phyloP scores from a whole-genome alignment of 129 eudicot species.

The Ambrosia trifida region DNA sequence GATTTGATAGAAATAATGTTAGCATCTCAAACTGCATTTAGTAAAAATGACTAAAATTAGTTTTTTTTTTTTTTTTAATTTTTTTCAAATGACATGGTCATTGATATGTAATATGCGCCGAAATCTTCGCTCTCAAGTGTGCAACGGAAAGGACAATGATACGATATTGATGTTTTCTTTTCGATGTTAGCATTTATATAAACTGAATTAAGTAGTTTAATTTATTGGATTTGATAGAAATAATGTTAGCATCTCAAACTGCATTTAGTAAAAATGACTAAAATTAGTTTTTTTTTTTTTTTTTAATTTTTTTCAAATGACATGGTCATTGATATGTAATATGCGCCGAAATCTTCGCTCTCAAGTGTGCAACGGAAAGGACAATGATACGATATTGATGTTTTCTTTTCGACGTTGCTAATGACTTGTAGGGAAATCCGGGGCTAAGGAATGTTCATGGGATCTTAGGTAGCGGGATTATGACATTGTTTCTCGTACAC shows the following conservation, averaged over 20 bases:
- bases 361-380: background rate
- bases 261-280: background rate
- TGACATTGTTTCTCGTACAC: slow-evolving; percentile 90
- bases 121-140: too few relatives aligned
- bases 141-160: background rate
- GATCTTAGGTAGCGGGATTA: slow-evolving; percentile 86
- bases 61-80: too few relatives aligned
- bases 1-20: too few relatives aligned
- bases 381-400: background rate
- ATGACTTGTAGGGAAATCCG: slow-evolving; percentile 67
- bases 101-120: too few relatives aligned
- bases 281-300: background rate
- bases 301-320: background rate
- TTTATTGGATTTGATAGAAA: too few relatives aligned
- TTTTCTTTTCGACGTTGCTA: background rate
- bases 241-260: background rate
- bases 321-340: background rate
- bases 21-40: background rate
- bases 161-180: background rate
- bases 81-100: background rate
- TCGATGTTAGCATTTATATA: background rate
- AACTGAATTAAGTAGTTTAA: background rate
- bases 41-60: background rate
- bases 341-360: too few relatives aligned
- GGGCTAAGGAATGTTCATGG: slow-evolving; percentile 88